These are phyloP conservation scores for Otatea glauca DNA, from an alignment of 176 grass and related monocot genomes.

Conservation along the genomic window DNA sequence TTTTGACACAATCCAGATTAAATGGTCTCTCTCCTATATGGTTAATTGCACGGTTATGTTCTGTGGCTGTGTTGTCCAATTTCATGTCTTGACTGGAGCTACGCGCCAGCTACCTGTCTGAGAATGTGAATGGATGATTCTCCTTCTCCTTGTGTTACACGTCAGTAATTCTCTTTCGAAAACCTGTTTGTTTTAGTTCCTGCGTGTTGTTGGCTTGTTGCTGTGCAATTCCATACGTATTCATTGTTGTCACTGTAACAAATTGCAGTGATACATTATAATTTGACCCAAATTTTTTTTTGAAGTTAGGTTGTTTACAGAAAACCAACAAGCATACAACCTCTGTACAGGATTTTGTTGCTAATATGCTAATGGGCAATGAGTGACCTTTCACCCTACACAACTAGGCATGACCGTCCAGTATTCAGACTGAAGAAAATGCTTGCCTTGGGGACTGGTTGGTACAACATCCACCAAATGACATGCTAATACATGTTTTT, in stretches of 20 bases:
- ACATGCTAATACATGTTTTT: not conserved
- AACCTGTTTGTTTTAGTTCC: not conserved
- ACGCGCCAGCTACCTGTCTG: not conserved
- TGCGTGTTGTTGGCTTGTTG: no score
- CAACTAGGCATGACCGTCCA: not conserved
- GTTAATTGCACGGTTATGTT: not conserved
- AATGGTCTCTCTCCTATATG: not conserved
- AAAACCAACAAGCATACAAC: not conserved
- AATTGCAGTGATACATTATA: not conserved
- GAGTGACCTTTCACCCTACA: not conserved
- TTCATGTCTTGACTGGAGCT: not conserved
- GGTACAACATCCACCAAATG: not conserved
- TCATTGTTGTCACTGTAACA: not conserved
- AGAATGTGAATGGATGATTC: not conserved
- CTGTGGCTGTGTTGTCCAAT: not conserved
- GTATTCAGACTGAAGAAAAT: not conserved
- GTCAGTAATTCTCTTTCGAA: not conserved
- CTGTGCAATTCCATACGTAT: not conserved
- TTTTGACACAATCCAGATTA: not conserved
- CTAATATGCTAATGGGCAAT: not conserved
- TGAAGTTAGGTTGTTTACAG: not conserved
- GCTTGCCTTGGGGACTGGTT: not conserved
- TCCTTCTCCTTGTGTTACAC: not conserved
- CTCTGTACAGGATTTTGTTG: not conserved
- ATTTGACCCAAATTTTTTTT: not conserved